Base-by-base conservation (phyloP, 164 flowering plant species). In the grape (Vitis vinifera) region DNA sequence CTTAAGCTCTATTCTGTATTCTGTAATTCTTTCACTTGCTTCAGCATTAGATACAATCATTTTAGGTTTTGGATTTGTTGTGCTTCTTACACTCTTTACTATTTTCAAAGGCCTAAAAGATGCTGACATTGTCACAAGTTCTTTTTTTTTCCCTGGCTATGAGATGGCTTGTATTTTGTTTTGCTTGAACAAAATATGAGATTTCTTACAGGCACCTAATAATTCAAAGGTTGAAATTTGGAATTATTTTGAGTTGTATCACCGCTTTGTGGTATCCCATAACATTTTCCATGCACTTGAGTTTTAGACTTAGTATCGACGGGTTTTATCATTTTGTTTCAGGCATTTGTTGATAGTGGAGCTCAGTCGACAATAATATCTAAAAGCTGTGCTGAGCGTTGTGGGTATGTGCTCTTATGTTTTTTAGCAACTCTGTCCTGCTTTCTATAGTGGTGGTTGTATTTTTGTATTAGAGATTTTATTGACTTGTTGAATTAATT, bases 261-360 rank as follows among this genome's bases (percentile, higher is more conserved):
- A 37, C 44, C 0, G 7, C 44, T 37, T 6, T 37, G 27, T 23
- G 44, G 7, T 37, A 37, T 37, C 44, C 7, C 44, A 37, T 37
- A 6, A 37, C 44, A 37, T 37, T 37, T 37, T 37, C 44, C 44
- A 37, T 37, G 44, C 44, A 37, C 7, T 37, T 37, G 44, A 37
- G 44, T 37, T 37, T 37, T 3, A 6, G 44, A 37, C 44, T 37
- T 3, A 37, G 44, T 37, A 37, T 37, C 6, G 44, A 37, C 7
- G 0, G 44, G 44, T 66, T 60, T 29, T 13, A 49, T 65, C 48
- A 59, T 51, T 69, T 72, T 77, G 9, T 71, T 83, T 75, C 82
- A 95, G 99, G 99, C 99, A 74, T 95, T 95, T 82, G 98, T 95
- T 70, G 99, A 95, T 73, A 95, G 99, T 88, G 99, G 99, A 77